These are phyloP conservation scores for Acorus calamus DNA, from an alignment of 106 monocot genomes.

Conservation along the genomic window DNA sequence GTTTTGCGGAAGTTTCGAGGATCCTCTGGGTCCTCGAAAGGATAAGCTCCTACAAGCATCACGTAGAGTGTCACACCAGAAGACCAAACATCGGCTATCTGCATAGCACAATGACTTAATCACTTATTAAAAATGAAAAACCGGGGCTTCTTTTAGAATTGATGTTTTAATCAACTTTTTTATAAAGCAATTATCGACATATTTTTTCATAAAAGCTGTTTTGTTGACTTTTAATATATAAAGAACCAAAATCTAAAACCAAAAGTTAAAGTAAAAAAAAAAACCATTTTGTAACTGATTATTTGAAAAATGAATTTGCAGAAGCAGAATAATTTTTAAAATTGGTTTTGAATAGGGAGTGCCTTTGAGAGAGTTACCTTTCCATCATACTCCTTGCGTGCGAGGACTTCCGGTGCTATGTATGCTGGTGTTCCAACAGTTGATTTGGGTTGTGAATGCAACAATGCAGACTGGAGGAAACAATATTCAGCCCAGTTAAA, in stretches of 20 bases:
- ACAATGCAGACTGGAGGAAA: constrained; percentile 54
- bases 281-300: neutral
- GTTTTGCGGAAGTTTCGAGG: constrained; percentile 79
- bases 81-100: constrained; percentile 99
- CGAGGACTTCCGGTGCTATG: constrained; percentile 82
- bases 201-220: no score
- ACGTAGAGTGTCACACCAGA: constrained; percentile 94
- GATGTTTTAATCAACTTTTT: neutral
- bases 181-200: no score
- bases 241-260: no score
- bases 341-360: neutral
- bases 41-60: constrained; percentile 94
- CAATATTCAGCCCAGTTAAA: neutral
- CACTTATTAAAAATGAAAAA: neutral
- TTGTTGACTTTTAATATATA: no score
- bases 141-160: neutral
- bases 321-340: neutral
- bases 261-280: no score
- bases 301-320: neutral
- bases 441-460: constrained; percentile 90
- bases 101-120: neutral
- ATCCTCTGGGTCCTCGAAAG: constrained; percentile 88
- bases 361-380: constrained; percentile 33
- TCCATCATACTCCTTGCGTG: constrained; percentile 76
- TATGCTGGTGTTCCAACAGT: constrained; percentile 96